Percentiles rank a stretch among this genome's conserved stretches.
Evolutionary conservation across 345 rosid species (phyloP).

Genomic region (Dipteronia dyeriana): DNA sequence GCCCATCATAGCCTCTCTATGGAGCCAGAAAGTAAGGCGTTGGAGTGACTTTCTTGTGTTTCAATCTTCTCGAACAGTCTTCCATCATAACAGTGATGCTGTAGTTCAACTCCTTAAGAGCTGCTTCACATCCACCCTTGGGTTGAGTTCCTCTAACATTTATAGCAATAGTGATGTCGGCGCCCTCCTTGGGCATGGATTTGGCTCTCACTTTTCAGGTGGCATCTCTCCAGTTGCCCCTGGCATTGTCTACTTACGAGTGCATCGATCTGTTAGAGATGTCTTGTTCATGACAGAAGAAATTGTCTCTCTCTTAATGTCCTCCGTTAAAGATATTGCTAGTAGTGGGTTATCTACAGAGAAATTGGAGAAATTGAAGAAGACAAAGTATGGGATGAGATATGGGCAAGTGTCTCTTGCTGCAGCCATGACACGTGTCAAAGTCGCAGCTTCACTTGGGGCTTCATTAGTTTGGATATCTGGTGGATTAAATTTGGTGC

Average conservation of each 20-base stretch:
- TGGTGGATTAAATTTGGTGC: slow-evolving; percentile 74
- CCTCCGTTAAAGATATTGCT: slow-evolving; percentile 77
- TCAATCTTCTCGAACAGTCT: slow-evolving; percentile 88
- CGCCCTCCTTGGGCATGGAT: slow-evolving; percentile 93
- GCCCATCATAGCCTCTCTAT: slow-evolving; percentile 81
- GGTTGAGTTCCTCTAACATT: slow-evolving; percentile 56
- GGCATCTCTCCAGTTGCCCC: slow-evolving; percentile 91
- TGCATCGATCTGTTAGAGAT: slow-evolving; percentile 70
- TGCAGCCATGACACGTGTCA: slow-evolving; percentile 74
- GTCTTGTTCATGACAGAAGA: slow-evolving; percentile 82
- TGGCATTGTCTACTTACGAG: slow-evolving; percentile 79
- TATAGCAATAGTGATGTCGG: slow-evolving; percentile 83
- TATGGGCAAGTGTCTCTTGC: slow-evolving; percentile 83
- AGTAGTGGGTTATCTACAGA: slow-evolving; percentile 50
- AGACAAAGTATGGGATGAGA: slow-evolving; percentile 59
- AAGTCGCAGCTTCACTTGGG: slow-evolving; percentile 86
- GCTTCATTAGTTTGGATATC: slow-evolving; percentile 89
- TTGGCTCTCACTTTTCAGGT: slow-evolving; percentile 76
- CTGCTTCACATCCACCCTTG: slow-evolving; percentile 82
- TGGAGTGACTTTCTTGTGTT: slow-evolving; percentile 92
- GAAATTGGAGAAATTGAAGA: slow-evolving; percentile 60
- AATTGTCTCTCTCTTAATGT: slow-evolving; percentile 77
- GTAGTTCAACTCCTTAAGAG: slow-evolving; percentile 85
- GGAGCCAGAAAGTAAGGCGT: slow-evolving; percentile 96
- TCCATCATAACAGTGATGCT: slow-evolving; percentile 88